These are phyloP conservation scores for Phytophthora vignae DNA, from an alignment of 352 stramenopile genomes.

Conservation along the genomic window DNA sequence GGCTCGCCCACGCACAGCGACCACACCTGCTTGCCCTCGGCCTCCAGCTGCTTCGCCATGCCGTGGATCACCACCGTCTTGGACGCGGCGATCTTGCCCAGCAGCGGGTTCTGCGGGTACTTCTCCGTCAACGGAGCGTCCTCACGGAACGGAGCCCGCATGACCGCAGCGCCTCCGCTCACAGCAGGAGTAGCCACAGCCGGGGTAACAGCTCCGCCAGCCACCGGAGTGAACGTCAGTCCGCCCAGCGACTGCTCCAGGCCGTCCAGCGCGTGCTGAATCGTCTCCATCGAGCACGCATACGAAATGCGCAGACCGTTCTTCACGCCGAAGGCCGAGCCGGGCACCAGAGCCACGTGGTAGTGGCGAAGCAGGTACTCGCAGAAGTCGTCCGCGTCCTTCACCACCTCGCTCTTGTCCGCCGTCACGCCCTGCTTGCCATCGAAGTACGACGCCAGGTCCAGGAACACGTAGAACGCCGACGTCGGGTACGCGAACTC, in stretches of 20 bases:
- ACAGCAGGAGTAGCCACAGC: too few relatives aligned
- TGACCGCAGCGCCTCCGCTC: too few relatives aligned
- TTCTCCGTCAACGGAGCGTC: conserved; percentile 51
- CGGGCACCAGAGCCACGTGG: conserved; percentile 95
- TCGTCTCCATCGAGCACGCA: conserved; percentile 93
- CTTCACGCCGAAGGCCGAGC: conserved; percentile 94
- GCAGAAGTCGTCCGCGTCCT: conserved; percentile 83
- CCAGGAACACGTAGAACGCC: conserved; percentile 96
- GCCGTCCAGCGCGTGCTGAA: conserved; percentile 72
- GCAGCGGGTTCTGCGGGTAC: conserved; percentile 81
- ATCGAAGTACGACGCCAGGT: conserved; percentile 88
- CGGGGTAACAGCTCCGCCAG: too few relatives aligned
- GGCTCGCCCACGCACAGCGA: conserved; percentile 95
- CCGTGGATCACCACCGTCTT: conserved; percentile 96
- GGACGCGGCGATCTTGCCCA: conserved; percentile 86
- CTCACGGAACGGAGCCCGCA: not conserved
- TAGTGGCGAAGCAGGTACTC: conserved; percentile 94
- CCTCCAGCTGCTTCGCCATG: conserved; percentile 96
- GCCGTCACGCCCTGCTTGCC: conserved; percentile 53
- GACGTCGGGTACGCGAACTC: conserved; percentile 89
- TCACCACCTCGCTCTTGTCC: conserved; percentile 55
- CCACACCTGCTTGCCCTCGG: conserved; percentile 91
- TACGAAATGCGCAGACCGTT: conserved; percentile 97
- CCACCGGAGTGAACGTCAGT: too few relatives aligned
- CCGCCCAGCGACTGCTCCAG: conserved; percentile 64